These are phyloP conservation scores for Tetramitus jugosus DNA, from an alignment of 208 protist genomes.

Conservation along the genomic window DNA sequence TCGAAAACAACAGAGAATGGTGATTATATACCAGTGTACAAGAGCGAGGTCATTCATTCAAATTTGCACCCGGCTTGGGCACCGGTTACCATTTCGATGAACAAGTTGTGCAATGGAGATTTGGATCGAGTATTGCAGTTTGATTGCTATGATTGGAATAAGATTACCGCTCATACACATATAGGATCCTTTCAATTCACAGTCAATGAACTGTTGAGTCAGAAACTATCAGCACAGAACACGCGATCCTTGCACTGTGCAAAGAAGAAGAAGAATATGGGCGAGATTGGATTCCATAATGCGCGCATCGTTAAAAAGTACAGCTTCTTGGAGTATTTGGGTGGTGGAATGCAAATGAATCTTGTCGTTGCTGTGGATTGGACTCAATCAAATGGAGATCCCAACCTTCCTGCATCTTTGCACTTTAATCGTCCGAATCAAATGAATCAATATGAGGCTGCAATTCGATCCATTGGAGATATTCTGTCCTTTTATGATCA, in stretches of 20 bases:
- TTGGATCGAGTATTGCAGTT: background rate
- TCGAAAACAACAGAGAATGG: background rate
- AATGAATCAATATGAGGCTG: slow-evolving; percentile 32
- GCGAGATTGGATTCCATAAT: background rate
- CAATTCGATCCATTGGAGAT: slow-evolving; percentile 27
- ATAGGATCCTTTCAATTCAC: no score
- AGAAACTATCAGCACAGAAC: no score
- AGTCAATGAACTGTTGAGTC: background rate
- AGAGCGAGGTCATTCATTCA: slow-evolving; percentile 29
- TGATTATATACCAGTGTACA: slow-evolving; percentile 11
- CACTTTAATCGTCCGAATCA: slow-evolving; percentile 35
- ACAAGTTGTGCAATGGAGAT: slow-evolving; percentile 3
- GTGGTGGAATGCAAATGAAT: slow-evolving; percentile 33
- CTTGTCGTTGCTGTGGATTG: slow-evolving; percentile 41
- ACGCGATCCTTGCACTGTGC: no score
- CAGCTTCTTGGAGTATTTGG: slow-evolving; percentile 40
- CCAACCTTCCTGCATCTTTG: slow-evolving; percentile 30
- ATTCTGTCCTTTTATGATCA: slow-evolving; percentile 35
- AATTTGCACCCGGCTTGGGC: no score
- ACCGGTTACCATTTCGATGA: no score
- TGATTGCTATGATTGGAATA: no score
- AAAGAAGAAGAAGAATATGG: background rate
- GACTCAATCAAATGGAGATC: slow-evolving; percentile 38
- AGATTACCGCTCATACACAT: no score
- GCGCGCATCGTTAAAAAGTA: background rate